Evolutionary conservation across 257 asterid genomes (phyloP).

Genomic region (Plantago ovata): DNA sequence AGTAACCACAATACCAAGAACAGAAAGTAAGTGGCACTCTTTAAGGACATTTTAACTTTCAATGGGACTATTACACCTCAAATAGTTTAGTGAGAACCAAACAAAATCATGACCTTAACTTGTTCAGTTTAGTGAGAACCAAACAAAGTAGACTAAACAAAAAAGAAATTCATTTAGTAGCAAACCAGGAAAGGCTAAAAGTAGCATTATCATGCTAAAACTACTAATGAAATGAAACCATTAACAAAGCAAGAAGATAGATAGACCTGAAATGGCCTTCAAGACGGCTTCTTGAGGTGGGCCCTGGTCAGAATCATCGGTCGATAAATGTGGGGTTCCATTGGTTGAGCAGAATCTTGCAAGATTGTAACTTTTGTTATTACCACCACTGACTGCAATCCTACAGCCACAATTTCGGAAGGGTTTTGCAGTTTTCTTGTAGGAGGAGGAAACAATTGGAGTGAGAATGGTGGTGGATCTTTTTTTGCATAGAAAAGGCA

Average conservation of each 20-base stretch:
- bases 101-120: background rate
- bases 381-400: constrained; percentile 15
- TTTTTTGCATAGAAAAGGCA: constrained; percentile 23
- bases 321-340: constrained; percentile 39
- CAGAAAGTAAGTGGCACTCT: background rate
- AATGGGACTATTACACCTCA: too few species aligned
- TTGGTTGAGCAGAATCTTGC: constrained; percentile 41
- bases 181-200: background rate
- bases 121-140: too few species aligned
- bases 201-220: background rate
- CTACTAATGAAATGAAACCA: background rate
- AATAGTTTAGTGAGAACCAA: too few species aligned
- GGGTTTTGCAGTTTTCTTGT: constrained; percentile 25
- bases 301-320: constrained; percentile 60
- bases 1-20: background rate
- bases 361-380: constrained; percentile 26
- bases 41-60: constrained; percentile 6
- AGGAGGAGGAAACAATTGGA: constrained; percentile 32
- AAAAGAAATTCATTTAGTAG: too few species aligned
- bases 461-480: constrained; percentile 24
- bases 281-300: constrained; percentile 96
- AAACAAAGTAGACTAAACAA: too few species aligned
- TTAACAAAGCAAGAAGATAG: too few species aligned
- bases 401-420: constrained; percentile 38
- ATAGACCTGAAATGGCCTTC: constrained; percentile 90